Percentiles rank a stretch among this genome's conserved stretches.
Conservation (phyloP, 495 filamentous ascomycete genomes). For the Talaromyces thailandensis region DNA sequence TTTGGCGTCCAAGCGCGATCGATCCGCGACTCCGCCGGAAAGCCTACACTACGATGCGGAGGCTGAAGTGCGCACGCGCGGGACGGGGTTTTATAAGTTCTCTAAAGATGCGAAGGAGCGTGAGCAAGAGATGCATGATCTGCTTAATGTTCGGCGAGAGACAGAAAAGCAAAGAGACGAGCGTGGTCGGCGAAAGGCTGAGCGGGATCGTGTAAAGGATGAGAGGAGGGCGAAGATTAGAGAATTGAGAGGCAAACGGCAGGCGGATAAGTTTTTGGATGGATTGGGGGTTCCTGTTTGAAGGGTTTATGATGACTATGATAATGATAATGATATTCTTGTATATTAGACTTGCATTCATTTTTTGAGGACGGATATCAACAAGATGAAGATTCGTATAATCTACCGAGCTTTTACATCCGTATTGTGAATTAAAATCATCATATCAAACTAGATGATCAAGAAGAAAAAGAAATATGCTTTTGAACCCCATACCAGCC, state of each 20-base stretch:
- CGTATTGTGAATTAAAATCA: background rate
- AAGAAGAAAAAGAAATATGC: background rate
- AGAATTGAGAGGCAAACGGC: constrained; percentile 45
- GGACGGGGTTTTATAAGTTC: constrained; percentile 85
- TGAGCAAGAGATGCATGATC: constrained; percentile 62
- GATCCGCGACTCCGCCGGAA: constrained; percentile 65
- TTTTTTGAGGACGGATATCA: too few relatives aligned
- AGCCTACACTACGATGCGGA: constrained; percentile 77
- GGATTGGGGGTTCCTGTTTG: constrained; percentile 18
- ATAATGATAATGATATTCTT: background rate
- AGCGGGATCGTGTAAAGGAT: constrained; percentile 40
- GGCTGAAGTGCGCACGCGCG: constrained; percentile 74
- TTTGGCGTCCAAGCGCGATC: constrained; percentile 65
- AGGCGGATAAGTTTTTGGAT: constrained; percentile 66
- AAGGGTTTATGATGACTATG: background rate
- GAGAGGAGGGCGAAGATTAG: constrained; percentile 49
- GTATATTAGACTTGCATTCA: background rate
- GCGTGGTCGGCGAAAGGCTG: constrained; percentile 35
- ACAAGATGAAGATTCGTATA: too few relatives aligned
- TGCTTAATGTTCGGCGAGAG: constrained; percentile 54
- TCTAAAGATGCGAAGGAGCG: constrained; percentile 58
- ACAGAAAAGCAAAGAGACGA: constrained; percentile 57
- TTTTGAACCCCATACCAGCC: background rate
- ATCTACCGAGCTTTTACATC: background rate
- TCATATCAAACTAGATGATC: background rate